Evolutionary conservation across 805 yeast genomes (phyloP), one percentile per base, ranked within the genome.

Genomic region (Myxozyma vanderwaltii): DNA sequence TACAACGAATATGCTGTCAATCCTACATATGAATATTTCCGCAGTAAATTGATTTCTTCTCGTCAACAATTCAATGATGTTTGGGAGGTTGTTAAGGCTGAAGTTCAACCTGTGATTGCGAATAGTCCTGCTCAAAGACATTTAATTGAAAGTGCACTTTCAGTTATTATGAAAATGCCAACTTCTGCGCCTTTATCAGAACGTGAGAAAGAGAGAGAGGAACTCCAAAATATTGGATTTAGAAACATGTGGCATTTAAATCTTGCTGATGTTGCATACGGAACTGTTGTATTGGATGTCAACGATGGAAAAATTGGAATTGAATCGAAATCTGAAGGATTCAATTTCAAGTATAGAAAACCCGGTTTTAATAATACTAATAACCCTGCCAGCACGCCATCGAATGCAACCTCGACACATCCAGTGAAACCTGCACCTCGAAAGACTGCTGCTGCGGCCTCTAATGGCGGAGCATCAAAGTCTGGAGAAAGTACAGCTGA

Each of bases 171-270:
- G 67, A 79, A 81, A 62, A 85, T 72, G 72, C 76, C 75, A 17
- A 41, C 58, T 7, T 49, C 53, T 8, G 55, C 61, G 5, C 43
- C 68, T 76, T 54, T 79, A 74, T 64, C 77, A 78, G 31, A 74
- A 72, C 47, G 75, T 79, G n/a, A 67, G 73, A 24, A 75, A 81
- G 69, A 77, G 76, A 58, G 82, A 56, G 85, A 84, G 69, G 89
- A 86, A 67, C 73, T 80, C 40, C 82, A 84, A 65, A 82, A 83
- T 69, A 76, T 81, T 15, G 83, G 90, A 0, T 86, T 84, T 72
- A 85, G 84, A 68, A 84, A 85, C 67, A 77, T 85, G 58, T 88
- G 95, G 95, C 89, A 88, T 71, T 85, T 84, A 71, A 86, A 86
- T 67, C 74, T 88, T 46, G 82, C 90, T 67, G 92, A 87, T 69